Evolutionary conservation across 169 alveolate genomes (phyloP), one percentile per base, ranked within the genome.

Genomic region (Plasmodium relictum): DNA sequence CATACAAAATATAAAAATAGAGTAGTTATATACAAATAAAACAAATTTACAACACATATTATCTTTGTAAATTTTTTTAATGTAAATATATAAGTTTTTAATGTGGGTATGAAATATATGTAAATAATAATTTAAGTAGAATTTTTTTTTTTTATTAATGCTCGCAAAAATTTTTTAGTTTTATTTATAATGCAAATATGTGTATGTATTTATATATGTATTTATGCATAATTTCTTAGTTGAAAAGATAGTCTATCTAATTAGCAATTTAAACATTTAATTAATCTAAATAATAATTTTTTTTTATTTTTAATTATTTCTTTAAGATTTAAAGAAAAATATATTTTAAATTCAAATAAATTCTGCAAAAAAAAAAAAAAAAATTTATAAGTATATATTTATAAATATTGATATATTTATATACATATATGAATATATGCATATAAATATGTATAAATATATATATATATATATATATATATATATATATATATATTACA

Each of bases 101-200:
- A 50, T 73, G 72, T 73, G 16, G 73, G 56, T 73, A 62, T 45
- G 18, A 42, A 39, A 22, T 73, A 9, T 54, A 73, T 0, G 56
- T 6, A 9, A 59, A 31, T 16, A 73, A 26, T 8, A 63, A 7
- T 24, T 31, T 31, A 31, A 31, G 39, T 31, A 31, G 39, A 31
- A 31, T 31, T 31, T 31, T 31, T 31, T 31, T 31, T 31, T 31
- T 31, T 31, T 31, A 2, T 31, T 31, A 7, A 3, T n/a, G 14
- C 9, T 6, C 58, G 41, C 58, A 66, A 39, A 18, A 7, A 37
- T 66, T 66, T 66, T 37, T 42, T 41, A 39, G 9, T 66, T 48
- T 50, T 24, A 9, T 72, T 72, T 72, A 16, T 7, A n/a, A 48
- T 48, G 41, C 9, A 10, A 10, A 8, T 8, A 31, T 72, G 66